Percentiles rank a stretch among this genome's conserved stretches.
These are phyloP conservation scores for Bruguiera hainesii DNA, from an alignment of 441 rosid genomes.

Conservation along the genomic window DNA sequence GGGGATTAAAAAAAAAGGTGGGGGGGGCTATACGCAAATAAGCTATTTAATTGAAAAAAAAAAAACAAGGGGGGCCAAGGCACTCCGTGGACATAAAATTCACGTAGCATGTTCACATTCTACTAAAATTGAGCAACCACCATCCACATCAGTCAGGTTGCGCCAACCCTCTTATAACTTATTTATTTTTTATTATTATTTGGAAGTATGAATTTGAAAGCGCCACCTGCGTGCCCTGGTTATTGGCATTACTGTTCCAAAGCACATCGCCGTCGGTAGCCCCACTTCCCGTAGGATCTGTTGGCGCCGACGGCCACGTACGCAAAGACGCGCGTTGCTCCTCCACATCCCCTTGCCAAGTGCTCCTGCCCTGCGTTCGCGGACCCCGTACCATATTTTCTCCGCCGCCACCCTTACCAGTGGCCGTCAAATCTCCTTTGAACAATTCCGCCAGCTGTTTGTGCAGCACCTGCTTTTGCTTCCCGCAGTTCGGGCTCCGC, in stretches of 20 bases:
- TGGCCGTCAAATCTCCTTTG: slow-evolving; percentile 27
- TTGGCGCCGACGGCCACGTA: slow-evolving; percentile 19
- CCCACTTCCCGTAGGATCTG: slow-evolving; percentile 24
- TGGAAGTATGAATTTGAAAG: neutral
- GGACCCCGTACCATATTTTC: slow-evolving; percentile 34
- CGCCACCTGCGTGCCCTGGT: slow-evolving; percentile 46
- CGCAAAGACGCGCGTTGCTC: slow-evolving; percentile 31
- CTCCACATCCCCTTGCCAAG: slow-evolving; percentile 28
- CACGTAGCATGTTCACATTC: too few species aligned
- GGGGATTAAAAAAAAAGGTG: too few species aligned
- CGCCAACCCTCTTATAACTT: too few species aligned
- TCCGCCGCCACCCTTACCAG: slow-evolving; percentile 26
- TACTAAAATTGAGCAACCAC: too few species aligned
- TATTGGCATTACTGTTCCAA: slow-evolving; percentile 33
- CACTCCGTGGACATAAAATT: too few species aligned
- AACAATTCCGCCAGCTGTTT: slow-evolving; percentile 63
- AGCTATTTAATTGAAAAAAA: too few species aligned
- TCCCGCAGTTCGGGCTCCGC: slow-evolving; percentile 41
- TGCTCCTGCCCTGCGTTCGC: slow-evolving; percentile 28
- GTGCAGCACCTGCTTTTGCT: slow-evolving; percentile 46
- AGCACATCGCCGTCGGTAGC: slow-evolving; percentile 14
- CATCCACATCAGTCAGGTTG: too few species aligned
- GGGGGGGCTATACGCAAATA: too few species aligned
- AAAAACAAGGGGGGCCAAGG: too few species aligned
- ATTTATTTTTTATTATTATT: too few species aligned